These are phyloP conservation scores for Colletotrichum falcatum DNA, from an alignment of 2,329 filamentous ascomycete genomes.

Conservation along the genomic window DNA sequence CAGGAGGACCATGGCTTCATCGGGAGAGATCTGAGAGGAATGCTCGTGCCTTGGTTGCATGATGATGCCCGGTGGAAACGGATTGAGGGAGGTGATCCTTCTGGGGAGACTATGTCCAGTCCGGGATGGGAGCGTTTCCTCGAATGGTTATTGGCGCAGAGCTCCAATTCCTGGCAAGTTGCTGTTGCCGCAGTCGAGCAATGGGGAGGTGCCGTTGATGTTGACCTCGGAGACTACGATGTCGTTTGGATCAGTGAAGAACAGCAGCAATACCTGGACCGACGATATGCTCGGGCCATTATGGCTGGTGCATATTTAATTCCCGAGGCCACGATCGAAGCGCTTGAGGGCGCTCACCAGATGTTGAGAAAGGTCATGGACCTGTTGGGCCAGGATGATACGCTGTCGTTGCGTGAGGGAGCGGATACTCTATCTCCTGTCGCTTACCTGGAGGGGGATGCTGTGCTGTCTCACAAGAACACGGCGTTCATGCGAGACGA, in stretches of 20 bases:
- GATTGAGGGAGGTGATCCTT: neutral
- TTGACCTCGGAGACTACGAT: constrained; percentile 73
- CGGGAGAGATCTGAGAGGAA: constrained; percentile 73
- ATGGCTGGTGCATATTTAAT: constrained; percentile 77
- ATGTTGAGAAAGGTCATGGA: constrained; percentile 70
- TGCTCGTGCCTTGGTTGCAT: constrained; percentile 81
- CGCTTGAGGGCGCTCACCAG: constrained; percentile 69
- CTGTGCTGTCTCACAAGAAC: constrained; percentile 55
- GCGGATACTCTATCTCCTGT: constrained; percentile 57
- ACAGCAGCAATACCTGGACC: constrained; percentile 69
- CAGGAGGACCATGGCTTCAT: constrained; percentile 57
- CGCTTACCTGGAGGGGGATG: constrained; percentile 47
- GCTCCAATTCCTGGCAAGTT: constrained; percentile 70
- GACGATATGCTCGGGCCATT: constrained; percentile 74
- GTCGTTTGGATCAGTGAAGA: constrained; percentile 70
- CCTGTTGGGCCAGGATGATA: constrained; percentile 70
- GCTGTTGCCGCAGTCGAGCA: constrained; percentile 73
- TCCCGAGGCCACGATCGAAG: constrained; percentile 68
- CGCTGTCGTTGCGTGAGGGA: constrained; percentile 63
- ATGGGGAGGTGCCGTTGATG: constrained; percentile 80
- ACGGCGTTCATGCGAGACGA: constrained; percentile 61
- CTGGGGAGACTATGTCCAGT: constrained; percentile 52
- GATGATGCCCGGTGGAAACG: constrained; percentile 68
- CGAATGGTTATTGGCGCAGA: constrained; percentile 73
- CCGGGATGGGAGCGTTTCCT: constrained; percentile 77